Base-by-base conservation (phyloP, 2,329 filamentous ascomycete species). In the Coniochaeta prunicola region DNA sequence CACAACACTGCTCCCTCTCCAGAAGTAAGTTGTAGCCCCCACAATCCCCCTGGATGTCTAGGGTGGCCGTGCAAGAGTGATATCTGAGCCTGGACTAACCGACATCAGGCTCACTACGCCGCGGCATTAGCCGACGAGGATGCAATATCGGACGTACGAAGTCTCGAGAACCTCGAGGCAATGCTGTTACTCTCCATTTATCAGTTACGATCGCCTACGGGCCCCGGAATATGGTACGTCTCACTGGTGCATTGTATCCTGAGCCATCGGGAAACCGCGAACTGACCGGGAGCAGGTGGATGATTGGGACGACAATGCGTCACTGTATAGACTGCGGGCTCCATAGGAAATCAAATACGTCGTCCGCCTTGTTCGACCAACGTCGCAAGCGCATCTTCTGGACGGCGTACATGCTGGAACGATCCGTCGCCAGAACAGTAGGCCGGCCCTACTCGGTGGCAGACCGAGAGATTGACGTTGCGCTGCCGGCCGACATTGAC, bases 391-490 rank as follows among this genome's bases (percentile, higher is more conserved):
- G 70, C 1, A 64, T 68, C 1, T 74, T 73, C 57, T 73, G 71
- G 71, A 65, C 66, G 3, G 67, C 65, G 33, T 73, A 74, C 56
- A 68, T 63, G 15, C 62, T 73, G 6, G 71, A 74, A 38, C 63
- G 71, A 8, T 63, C 68, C 53, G 69, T 70, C 0, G 71, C 67
- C 10, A 67, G 71, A 1, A 64, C 69, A 0, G 63, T 74, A 4
- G 72, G 72, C 1, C 59, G 72, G 10, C 65, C 71, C 0, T 72
- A 72, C 60, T 67, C 68, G 6, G 71, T 73, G 30, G 66, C 67
- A 1, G 70, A 73, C 42, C 56, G 67, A 45, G 70, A 73, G 17
- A 70, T 71, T 56, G 67, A 71, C 57, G 66, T 65, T 13, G 65
- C 68, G 59, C 64, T 68, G 53, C 70, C 70, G 1, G 63, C 64